phyloP scores from a whole-genome alignment of 495 filamentous ascomycete species.

The Rusavskia elegans region DNA sequence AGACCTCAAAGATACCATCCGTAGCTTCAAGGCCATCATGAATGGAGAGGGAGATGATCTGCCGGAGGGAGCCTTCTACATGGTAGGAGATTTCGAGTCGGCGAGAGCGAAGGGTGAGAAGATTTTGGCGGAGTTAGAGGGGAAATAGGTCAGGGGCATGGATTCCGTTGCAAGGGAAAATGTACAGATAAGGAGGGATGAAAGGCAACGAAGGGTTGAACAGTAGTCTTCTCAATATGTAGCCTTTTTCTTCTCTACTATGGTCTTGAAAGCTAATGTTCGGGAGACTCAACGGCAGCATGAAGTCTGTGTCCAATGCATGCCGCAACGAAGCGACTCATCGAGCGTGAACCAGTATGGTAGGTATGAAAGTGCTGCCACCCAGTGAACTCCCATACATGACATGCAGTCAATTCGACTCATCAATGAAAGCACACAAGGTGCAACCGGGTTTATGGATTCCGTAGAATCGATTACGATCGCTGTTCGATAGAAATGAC shows the following conservation, averaged over 20 bases:
- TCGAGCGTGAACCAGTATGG: too few relatives aligned
- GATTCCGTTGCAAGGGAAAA: neutral
- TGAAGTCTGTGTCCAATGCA: too few relatives aligned
- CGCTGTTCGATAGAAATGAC: too few relatives aligned
- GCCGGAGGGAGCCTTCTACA: constrained; percentile 90
- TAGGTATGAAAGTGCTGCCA: too few relatives aligned
- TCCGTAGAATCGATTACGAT: too few relatives aligned
- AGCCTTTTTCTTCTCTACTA: neutral
- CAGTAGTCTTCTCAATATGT: neutral
- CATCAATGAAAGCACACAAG: too few relatives aligned
- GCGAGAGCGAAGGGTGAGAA: constrained; percentile 97
- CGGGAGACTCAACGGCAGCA: too few relatives aligned
- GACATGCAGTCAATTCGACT: too few relatives aligned
- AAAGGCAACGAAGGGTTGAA: neutral
- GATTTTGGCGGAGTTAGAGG: constrained; percentile 92
- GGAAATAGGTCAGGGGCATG: constrained; percentile 3
- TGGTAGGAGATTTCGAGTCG: constrained; percentile 91
- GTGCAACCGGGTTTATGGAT: too few relatives aligned
- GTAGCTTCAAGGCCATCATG: constrained; percentile 95
- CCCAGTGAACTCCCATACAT: too few relatives aligned
- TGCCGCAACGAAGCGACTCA: too few relatives aligned
- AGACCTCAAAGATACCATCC: constrained; percentile 95
- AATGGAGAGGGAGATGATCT: constrained; percentile 89
- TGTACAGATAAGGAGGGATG: neutral
- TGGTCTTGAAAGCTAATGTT: too few relatives aligned